Conservation (phyloP, 768 basidiomycete species). For the Leccinum variicolor region DNA sequence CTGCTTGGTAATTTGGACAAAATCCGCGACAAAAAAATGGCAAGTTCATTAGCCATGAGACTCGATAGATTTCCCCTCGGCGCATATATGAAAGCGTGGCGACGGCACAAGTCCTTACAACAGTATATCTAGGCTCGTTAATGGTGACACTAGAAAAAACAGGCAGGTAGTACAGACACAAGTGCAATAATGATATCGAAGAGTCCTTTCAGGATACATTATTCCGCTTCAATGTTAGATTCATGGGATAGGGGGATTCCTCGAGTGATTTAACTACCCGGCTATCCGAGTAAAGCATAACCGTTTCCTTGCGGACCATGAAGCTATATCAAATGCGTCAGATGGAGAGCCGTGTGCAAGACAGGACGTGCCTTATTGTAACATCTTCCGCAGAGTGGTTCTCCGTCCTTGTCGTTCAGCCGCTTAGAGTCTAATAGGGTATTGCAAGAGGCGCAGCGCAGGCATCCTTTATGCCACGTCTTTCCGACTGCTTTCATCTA, state of each 20-base stretch:
- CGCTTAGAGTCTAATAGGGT: constrained; percentile 68
- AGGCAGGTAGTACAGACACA: constrained; percentile 21
- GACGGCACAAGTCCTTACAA: constrained; percentile 5
- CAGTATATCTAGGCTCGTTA: constrained; percentile 8
- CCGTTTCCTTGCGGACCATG: constrained; percentile 73
- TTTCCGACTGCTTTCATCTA: constrained; percentile 80
- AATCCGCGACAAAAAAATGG: background rate
- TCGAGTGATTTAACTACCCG: constrained; percentile 35
- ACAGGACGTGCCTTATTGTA: constrained; percentile 54
- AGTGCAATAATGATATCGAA: constrained; percentile 19
- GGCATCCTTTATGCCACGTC: constrained; percentile 74
- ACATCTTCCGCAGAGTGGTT: constrained; percentile 67
- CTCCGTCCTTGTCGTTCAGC: constrained; percentile 72
- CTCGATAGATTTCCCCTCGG: background rate
- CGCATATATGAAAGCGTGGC: background rate
- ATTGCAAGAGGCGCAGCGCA: constrained; percentile 73
- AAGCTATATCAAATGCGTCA: constrained; percentile 42
- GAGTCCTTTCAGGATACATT: constrained; percentile 6
- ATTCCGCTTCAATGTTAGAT: constrained; percentile 5
- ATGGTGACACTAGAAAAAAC: constrained; percentile 9
- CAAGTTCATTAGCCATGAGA: background rate
- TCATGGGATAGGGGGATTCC: constrained; percentile 1
- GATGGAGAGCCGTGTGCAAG: background rate
- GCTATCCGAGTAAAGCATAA: constrained; percentile 65
- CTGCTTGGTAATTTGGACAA: constrained; percentile 9